Conservation (phyloP, 176 grass and related monocot genomes). For the Dendrocalamus sinicus region DNA sequence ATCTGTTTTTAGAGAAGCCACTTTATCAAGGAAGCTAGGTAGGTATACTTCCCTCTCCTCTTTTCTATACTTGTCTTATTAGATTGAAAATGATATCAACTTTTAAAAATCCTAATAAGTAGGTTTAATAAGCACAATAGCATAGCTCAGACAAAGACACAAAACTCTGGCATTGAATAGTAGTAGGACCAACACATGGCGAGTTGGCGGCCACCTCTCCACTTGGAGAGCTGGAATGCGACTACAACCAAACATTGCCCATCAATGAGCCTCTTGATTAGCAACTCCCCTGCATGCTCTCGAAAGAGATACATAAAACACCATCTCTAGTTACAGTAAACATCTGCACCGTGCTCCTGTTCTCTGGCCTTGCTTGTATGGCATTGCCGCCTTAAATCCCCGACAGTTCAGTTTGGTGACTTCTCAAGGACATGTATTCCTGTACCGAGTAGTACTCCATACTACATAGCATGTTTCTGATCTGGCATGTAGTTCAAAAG, state of each 20-base stretch:
- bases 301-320: too few species aligned
- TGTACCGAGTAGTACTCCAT: not conserved
- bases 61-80: too few species aligned
- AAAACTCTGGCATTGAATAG: not conserved
- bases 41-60: too few species aligned
- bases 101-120: too few species aligned
- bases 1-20: too few species aligned
- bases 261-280: not conserved
- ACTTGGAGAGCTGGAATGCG: not conserved
- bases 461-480: not conserved
- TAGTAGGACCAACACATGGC: not conserved
- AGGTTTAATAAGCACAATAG: too few species aligned
- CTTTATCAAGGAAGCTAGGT: too few species aligned
- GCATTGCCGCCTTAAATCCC: not conserved
- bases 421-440: not conserved
- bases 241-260: not conserved
- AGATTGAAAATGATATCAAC: too few species aligned
- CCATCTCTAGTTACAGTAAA: not conserved
- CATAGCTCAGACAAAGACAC: too few species aligned
- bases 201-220: too few species aligned
- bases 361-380: not conserved
- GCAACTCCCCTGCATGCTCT: not conserved
- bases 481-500: not conserved
- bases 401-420: not conserved
- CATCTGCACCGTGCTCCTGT: not conserved